phyloP scores from a whole-genome alignment of 345 rosid species.

The Kandelia obovata region DNA sequence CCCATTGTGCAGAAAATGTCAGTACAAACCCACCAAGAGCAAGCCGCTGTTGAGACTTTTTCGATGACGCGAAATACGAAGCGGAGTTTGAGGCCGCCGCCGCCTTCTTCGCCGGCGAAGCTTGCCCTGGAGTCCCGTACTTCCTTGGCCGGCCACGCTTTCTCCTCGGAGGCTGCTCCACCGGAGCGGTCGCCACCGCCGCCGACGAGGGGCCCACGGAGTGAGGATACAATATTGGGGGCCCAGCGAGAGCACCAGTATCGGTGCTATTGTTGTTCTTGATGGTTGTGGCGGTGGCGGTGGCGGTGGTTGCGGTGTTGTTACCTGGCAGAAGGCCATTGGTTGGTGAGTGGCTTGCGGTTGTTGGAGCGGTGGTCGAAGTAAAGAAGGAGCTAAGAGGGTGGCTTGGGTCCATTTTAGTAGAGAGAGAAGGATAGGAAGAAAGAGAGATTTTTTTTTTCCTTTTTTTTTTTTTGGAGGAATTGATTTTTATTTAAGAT shows the following conservation, averaged over 20 bases:
- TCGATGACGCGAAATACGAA: conserved; percentile 17
- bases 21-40: conserved; percentile 12
- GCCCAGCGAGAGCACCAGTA: conserved; percentile 21
- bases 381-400: conserved; percentile 20
- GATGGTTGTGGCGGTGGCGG: conserved; percentile 19
- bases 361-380: conserved; percentile 23
- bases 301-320: conserved; percentile 18
- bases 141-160: conserved; percentile 95
- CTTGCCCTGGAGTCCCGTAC: conserved; percentile 91
- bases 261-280: neutral
- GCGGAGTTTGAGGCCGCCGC: conserved; percentile 27
- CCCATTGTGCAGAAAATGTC: conserved; percentile 7
- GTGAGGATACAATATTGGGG: conserved; percentile 52
- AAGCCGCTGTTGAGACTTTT: conserved; percentile 18
- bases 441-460: conserved; percentile 31
- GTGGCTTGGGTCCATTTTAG: conserved; percentile 63
- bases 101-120: conserved; percentile 77
- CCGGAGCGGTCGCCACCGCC: conserved; percentile 46
- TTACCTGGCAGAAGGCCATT: conserved; percentile 57
- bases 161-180: conserved; percentile 57
- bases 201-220: conserved; percentile 49
- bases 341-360: conserved; percentile 51
- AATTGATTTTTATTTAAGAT: conserved; percentile 19
- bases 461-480: conserved; percentile 14
- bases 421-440: conserved; percentile 31